Conservation (phyloP, 208 protist genomes). For the Acanthamoeba royreba region DNA sequence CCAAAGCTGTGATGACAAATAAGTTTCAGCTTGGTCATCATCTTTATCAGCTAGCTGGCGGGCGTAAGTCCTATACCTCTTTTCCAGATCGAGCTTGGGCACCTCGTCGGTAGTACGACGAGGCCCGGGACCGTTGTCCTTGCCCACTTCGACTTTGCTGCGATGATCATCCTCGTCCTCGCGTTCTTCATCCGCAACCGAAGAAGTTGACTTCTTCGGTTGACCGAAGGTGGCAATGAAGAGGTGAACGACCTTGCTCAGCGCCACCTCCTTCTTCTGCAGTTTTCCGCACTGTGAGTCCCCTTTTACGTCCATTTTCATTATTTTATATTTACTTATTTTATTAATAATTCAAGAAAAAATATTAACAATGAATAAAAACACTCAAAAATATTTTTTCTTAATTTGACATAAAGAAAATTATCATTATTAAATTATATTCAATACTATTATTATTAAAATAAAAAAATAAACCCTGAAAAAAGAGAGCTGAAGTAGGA, state of each 20-base stretch:
- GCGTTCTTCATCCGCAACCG: too few relatives aligned
- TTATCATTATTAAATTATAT: too few relatives aligned
- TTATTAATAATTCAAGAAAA: too few relatives aligned
- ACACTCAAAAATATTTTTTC: too few relatives aligned
- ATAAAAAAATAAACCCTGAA: not conserved
- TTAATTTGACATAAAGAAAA: too few relatives aligned
- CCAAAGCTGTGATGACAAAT: not conserved
- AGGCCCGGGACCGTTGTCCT: not conserved
- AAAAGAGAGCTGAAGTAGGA: not conserved
- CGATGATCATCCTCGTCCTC: not conserved
- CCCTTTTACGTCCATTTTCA: not conserved
- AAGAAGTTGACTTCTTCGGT: not conserved
- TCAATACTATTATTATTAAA: too few relatives aligned
- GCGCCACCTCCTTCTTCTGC: not conserved
- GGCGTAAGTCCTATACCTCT: not conserved
- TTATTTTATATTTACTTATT: too few relatives aligned
- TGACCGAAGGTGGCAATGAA: not conserved
- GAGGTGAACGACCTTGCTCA: not conserved
- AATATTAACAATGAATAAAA: too few relatives aligned
- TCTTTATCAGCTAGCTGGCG: too few relatives aligned
- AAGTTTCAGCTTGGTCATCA: not conserved
- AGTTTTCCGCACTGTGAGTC: too few relatives aligned
- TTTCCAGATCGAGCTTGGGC: not conserved
- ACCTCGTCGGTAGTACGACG: not conserved
- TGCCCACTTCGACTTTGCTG: not conserved